Conservation (phyloP, 2,329 filamentous ascomycete genomes). For the Fusarium floridanum region DNA sequence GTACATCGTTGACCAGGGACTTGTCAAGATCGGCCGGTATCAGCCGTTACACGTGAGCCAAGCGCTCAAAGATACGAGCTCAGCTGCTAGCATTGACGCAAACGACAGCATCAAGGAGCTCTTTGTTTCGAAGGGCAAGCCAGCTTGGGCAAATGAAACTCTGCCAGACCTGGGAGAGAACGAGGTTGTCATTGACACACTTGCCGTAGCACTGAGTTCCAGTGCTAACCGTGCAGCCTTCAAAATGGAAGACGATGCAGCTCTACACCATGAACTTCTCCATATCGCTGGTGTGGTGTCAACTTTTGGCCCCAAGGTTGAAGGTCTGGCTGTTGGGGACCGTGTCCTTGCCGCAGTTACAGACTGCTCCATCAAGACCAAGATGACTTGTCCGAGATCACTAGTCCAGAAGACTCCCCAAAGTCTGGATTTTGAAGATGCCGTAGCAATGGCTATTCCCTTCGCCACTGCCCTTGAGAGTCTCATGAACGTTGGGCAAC, state of each 20-base stretch:
- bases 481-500: neutral
- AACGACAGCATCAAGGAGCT: neutral
- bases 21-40: slow-evolving; percentile 6
- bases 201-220: neutral
- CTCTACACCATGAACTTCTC: neutral
- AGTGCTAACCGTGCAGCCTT: neutral
- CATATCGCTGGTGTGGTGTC: neutral
- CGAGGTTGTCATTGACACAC: neutral
- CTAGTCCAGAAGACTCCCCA: neutral
- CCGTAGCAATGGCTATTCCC: neutral
- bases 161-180: neutral
- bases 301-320: neutral
- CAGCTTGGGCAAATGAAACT: neutral
- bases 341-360: neutral
- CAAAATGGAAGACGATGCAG: neutral
- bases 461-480: neutral
- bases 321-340: neutral
- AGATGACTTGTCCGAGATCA: neutral
- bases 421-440: neutral
- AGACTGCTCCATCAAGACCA: neutral
- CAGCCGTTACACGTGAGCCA: neutral
- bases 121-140: neutral
- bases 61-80: neutral
- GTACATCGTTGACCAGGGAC: neutral
- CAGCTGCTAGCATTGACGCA: neutral